A percentile compares a stretch with the other conserved stretches of the same genome.
Conservation (phyloP, 768 basidiomycete genomes). For the Boletus eberwhitei region DNA sequence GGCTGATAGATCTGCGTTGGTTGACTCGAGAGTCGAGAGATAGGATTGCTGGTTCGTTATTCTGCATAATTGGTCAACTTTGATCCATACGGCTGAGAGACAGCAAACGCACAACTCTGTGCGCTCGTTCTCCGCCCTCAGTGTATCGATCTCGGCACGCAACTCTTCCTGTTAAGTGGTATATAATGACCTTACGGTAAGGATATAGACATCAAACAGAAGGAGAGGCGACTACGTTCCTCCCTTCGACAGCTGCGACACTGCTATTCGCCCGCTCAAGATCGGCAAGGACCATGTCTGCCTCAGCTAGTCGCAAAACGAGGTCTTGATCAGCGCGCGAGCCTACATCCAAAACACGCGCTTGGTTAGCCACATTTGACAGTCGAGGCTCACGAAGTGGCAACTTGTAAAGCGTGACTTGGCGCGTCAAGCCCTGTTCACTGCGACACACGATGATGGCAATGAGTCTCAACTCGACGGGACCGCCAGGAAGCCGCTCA, state of each 20-base stretch:
- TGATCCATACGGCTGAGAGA: background rate
- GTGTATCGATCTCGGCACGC: slow-evolving; percentile 89
- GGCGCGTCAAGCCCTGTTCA: slow-evolving; percentile 91
- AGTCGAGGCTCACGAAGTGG: slow-evolving; percentile 88
- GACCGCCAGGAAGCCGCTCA: slow-evolving; percentile 31
- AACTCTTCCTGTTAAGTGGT: slow-evolving; percentile 69
- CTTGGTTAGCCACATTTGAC: slow-evolving; percentile 90
- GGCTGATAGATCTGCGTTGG: slow-evolving; percentile 11
- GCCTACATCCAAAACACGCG: slow-evolving; percentile 86
- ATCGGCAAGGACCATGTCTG: slow-evolving; percentile 94
- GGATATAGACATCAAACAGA: background rate
- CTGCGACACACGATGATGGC: slow-evolving; percentile 37
- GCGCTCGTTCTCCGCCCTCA: slow-evolving; percentile 72
- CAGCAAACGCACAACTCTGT: slow-evolving; percentile 56
- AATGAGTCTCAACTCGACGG: background rate
- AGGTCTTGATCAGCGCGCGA: slow-evolving; percentile 95
- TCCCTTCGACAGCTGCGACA: slow-evolving; percentile 86
- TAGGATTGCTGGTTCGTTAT: slow-evolving; percentile 56
- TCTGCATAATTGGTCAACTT: slow-evolving; percentile 8
- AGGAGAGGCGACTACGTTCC: slow-evolving; percentile 58
- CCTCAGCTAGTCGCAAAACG: slow-evolving; percentile 82
- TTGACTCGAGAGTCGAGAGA: slow-evolving; percentile 72
- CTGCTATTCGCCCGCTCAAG: slow-evolving; percentile 90
- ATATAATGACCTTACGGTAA: background rate
- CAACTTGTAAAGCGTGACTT: slow-evolving; percentile 79